Base-by-base conservation (phyloP, 1,139 yeast species). In the Taphrina betulina region DNA sequence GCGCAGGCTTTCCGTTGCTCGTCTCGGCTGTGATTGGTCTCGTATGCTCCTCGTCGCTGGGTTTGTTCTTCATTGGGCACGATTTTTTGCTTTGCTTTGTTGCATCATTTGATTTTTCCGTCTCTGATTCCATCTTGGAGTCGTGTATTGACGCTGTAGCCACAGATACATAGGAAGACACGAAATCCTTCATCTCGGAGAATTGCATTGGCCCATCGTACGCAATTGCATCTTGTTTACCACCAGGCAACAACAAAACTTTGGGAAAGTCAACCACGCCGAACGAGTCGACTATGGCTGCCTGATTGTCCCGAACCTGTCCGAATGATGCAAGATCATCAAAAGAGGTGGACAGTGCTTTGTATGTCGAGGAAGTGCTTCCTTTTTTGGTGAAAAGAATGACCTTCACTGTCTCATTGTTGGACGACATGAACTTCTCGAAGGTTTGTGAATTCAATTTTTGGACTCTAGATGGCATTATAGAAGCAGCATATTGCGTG, bases 321-420 rank as follows among this genome's bases (percentile, higher is more conserved):
- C 43, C 50, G 35, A 52, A 42, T 22, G 12, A 29, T 8, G 24
- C 7, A 5, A 14, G 22, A 16, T 35, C 26, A 10, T 36, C 29
- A 29, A 42, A 52, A 8, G 50, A 34, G 12, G 56, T 43, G 8
- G 50, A 52, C 29, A 52, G 43, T 16, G 56, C 46, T 16, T 52
- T 52, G 22, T 31, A 35, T 4, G 35, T 36, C 16, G 50, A 42
- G 5, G 50, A 28, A 7, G 31, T 35, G 14, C 31, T 33, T 14
- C 56, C 56, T 20, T 52, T 52, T 36, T 52, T 52, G 20, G 50
- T 26, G n/a, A 52, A 42, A 19, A 52, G 19, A 5, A 52, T 17
- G n/a, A 42, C 56, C 22, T 43, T 41, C 16, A 31, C 42, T 4
- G 43, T 43, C 28, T 28, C 43, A 14, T 52, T 43, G 10, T 8